Base-by-base conservation (phyloP, 2,329 filamentous ascomycete species). In the Fusarium piperis region DNA sequence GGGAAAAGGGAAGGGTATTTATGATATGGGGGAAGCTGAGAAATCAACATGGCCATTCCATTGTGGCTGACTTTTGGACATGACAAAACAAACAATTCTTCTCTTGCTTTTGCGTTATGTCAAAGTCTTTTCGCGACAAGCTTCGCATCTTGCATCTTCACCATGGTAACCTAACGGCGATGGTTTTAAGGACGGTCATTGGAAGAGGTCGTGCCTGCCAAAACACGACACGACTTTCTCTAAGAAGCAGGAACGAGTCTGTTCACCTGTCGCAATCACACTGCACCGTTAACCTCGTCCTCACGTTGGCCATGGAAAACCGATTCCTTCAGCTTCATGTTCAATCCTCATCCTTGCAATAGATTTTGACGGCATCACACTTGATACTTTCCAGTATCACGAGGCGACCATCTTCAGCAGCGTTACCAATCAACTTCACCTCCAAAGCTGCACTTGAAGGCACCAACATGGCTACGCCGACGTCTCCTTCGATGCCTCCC, bases 11-110 rank as follows among this genome's bases (percentile, higher is more conserved):
- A 33, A 35, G 11, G 69, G 68, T 56, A 66, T 65, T 64, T 46
- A 74, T 67, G 68, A 75, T 76, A 65, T 59, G 44, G 51, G 65
- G 65, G 62, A 64, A 64, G 52, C 57, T 59, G 51, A 48, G 48
- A 69, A 73, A 68, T 73, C 63, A 63, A 66, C 58, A 73, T 64
- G 53, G 61, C 67, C 56, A 35, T 23, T 60, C 23, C 11, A 28
- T 28, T 48, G 16, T 28, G 64, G 66, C 30, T 26, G 58, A 33
- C 23, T 52, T 65, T 69, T 61, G 39, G 60, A 32, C 56, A 56
- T 53, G 64, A 26, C 55, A 10, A 39, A 28, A 48, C 23, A 48
- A 26, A 28, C 44, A 48, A 48, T 48, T 48, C 44, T 28, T 48
- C 44, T 48, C 44, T 48, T 48, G 44, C 23, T 48, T 44, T 48